These are phyloP conservation scores for Candida khao-thaluensis DNA, from an alignment of 805 yeast species.

Conservation along the genomic window DNA sequence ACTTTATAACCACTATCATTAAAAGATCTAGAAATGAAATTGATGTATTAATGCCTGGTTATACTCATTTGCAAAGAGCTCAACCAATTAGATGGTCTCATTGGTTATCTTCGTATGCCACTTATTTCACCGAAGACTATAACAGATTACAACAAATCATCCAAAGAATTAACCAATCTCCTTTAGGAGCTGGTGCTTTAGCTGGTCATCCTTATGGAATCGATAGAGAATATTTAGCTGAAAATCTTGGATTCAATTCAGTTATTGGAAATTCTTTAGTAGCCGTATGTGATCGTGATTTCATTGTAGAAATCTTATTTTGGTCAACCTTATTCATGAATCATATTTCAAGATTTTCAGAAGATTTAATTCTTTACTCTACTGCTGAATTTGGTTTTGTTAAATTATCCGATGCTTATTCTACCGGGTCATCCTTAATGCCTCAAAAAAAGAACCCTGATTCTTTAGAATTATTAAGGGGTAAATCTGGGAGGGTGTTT, in stretches of 20 bases:
- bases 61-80: constrained; percentile 97
- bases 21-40: constrained; percentile 83
- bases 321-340: constrained; percentile 96
- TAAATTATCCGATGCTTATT: constrained; percentile 93
- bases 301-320: constrained; percentile 91
- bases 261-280: constrained; percentile 93
- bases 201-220: constrained; percentile 99
- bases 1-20: constrained; percentile 65
- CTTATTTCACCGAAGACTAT: constrained; percentile 89
- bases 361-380: constrained; percentile 92
- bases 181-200: constrained; percentile 95
- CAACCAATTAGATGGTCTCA: constrained; percentile 99
- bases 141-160: constrained; percentile 79
- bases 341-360: constrained; percentile 91
- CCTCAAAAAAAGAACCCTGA: constrained; percentile 99
- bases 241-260: constrained; percentile 73
- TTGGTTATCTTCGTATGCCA: constrained; percentile 92
- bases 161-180: constrained; percentile 81
- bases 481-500: constrained; percentile 95
- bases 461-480: constrained; percentile 90
- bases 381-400: constrained; percentile 97
- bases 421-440: constrained; percentile 98
- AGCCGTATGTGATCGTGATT: constrained; percentile 98
- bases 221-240: constrained; percentile 86
- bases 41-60: constrained; percentile 96